Evolutionary conservation across 2,329 filamentous ascomycete species (phyloP).

Genomic region (Apiospora rasikravindrae): DNA sequence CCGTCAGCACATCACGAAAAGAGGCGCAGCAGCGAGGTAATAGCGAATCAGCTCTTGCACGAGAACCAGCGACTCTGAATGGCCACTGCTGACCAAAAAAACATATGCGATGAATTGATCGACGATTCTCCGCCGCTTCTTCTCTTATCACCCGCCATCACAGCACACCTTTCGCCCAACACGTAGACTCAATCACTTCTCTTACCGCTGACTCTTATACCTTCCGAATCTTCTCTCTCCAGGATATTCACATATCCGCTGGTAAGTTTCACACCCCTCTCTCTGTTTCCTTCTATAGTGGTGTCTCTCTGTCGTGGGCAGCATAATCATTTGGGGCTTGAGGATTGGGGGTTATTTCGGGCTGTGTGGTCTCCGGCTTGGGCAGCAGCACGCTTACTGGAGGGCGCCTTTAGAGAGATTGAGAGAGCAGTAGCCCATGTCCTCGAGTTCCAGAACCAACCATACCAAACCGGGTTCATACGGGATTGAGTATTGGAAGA

Average conservation of each 20-base stretch:
- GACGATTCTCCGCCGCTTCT: neutral
- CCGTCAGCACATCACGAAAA: conserved; percentile 12
- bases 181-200: neutral
- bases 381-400: conserved; percentile 7
- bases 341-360: conserved; percentile 3
- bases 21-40: neutral
- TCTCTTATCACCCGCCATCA: neutral
- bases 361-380: neutral
- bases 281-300: neutral
- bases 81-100: neutral
- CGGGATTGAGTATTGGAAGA: conserved; percentile 18
- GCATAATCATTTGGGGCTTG: neutral
- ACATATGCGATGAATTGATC: conserved; percentile 7
- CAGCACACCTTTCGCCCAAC: neutral
- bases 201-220: neutral
- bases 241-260: neutral
- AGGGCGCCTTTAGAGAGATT: neutral
- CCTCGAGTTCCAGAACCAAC: neutral
- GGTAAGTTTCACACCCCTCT: neutral
- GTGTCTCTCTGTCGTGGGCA: neutral
- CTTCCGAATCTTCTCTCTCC: neutral
- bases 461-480: conserved; percentile 3
- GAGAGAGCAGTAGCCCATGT: conserved; percentile 13
- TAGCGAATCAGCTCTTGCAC: neutral
- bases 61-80: neutral